Base-by-base conservation (phyloP, 495 filamentous ascomycete species). In the Penicillium simplicissimum region DNA sequence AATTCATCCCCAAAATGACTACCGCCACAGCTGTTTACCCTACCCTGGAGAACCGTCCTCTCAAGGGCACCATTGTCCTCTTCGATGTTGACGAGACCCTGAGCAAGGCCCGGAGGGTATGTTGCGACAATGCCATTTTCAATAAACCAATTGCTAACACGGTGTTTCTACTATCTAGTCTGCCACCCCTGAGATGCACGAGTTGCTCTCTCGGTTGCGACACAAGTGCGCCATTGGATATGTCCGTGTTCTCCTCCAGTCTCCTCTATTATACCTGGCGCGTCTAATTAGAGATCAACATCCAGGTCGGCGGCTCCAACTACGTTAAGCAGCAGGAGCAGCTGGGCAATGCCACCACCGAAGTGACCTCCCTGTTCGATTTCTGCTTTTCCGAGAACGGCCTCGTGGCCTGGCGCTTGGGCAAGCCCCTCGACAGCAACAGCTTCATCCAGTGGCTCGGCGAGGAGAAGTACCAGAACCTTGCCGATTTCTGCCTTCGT, bases 311-410 rank as follows among this genome's bases (percentile, higher is more conserved):
- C 63, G 91, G 91, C 57, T 93, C 89, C 59, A 87, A 98, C 81
- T 81, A 96, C 48, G 78, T 78, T 52, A 98, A 98, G 80, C 95
- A 98, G 73, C 92, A 98, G 73, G 95, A 98, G 73, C 95, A 98
- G 75, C 86, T 98, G 28, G 93, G 92, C 68, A 81, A 82, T 2
- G 58, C 75, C 33, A 65, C 72, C 34, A 81, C 88, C 51, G 74
- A 85, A 69, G 91, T 93, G 8, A 91, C 86, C 7, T 73, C 84
- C 42, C 85, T 97, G 59, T 98, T 98, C 79, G 94, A 98, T 79
- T 97, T 91, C 79, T 94, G 90, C 82, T 98, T 98, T 81, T 77
- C 91, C 55, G 94, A 98, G 79, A 97, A 98, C 78, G 94, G 95
- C 2, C 85, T 98, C 59, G 93, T 88, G 0, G 94, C 93, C n/a